Evolutionary conservation across 2,329 filamentous ascomycete genomes (phyloP).

Genomic region (Fusarium nematophilum): DNA sequence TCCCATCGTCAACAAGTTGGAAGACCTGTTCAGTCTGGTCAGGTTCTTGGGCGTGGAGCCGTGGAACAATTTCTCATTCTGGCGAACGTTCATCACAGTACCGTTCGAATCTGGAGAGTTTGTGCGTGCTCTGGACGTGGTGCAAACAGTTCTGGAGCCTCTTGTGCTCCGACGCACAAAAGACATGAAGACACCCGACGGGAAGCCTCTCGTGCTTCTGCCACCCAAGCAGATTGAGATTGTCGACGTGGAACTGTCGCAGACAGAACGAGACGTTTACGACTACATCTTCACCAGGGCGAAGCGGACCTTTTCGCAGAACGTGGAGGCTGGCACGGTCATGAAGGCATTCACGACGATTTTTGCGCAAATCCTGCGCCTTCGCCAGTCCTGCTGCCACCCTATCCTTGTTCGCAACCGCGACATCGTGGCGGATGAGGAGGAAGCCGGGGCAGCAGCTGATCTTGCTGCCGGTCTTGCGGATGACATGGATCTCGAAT

Average conservation of each 20-base stretch:
- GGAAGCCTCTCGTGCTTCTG: constrained; percentile 78
- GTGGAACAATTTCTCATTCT: constrained; percentile 99
- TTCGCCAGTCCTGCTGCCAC: constrained; percentile 95
- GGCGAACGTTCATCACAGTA: constrained; percentile 98
- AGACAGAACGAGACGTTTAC: constrained; percentile 89
- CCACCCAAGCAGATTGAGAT: constrained; percentile 86
- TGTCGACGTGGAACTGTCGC: constrained; percentile 85
- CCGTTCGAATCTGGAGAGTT: constrained; percentile 97
- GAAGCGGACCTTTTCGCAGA: constrained; percentile 85
- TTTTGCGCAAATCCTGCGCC: constrained; percentile 92
- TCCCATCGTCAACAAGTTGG: constrained; percentile 94
- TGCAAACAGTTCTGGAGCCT: constrained; percentile 95
- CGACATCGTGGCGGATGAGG: constrained; percentile 86
- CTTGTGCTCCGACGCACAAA: constrained; percentile 96
- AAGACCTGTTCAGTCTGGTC: constrained; percentile 93
- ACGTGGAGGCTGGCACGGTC: constrained; percentile 90
- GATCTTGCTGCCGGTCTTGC: constrained; percentile 84
- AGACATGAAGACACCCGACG: constrained; percentile 95
- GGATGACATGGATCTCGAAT: constrained; percentile 95
- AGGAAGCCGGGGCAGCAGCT: constrained; percentile 78
- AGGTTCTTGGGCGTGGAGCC: constrained; percentile 94
- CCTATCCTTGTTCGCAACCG: constrained; percentile 89
- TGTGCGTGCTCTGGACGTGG: constrained; percentile 91
- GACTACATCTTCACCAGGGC: constrained; percentile 88
- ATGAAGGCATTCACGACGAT: constrained; percentile 97